Conservation (phyloP, 1,139 yeast genomes). For the Kodamaea ohmeri region DNA sequence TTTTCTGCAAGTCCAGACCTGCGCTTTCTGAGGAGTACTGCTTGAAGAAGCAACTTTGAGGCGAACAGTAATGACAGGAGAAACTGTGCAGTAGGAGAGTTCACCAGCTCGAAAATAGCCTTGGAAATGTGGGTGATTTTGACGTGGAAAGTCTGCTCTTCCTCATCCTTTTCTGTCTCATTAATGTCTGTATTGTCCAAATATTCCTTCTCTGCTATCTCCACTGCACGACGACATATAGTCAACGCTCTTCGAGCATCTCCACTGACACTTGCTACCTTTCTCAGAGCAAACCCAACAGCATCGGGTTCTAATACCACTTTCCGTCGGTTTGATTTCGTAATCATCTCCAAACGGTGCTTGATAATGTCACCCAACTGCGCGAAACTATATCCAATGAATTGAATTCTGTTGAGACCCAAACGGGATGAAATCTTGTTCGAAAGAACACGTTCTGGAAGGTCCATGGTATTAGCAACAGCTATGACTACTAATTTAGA, state of each 20-base stretch:
- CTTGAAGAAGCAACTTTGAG: conserved; percentile 67
- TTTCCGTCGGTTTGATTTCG: conserved; percentile 35
- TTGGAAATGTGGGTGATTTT: conserved; percentile 21
- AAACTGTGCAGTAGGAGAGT: conserved; percentile 65
- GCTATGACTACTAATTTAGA: conserved; percentile 87
- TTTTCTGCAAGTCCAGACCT: conserved; percentile 73
- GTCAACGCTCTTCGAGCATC: conserved; percentile 94
- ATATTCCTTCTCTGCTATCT: conserved; percentile 70
- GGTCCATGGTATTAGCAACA: conserved; percentile 95
- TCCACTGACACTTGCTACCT: conserved; percentile 94
- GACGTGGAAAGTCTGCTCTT: conserved; percentile 37
- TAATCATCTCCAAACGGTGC: conserved; percentile 60
- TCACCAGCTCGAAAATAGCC: conserved; percentile 79
- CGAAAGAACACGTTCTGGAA: conserved; percentile 84
- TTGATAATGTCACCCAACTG: conserved; percentile 76
- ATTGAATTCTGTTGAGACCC: conserved; percentile 83
- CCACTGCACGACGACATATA: conserved; percentile 87
- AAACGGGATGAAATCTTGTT: conserved; percentile 89
- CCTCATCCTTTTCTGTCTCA: conserved; percentile 18
- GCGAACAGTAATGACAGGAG: conserved; percentile 62
- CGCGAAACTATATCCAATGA: conserved; percentile 80
- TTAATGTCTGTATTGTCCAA: conserved; percentile 18
- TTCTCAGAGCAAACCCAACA: conserved; percentile 85
- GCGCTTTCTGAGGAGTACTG: conserved; percentile 61
- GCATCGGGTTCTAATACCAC: conserved; percentile 69